These are phyloP conservation scores for Solanum boliviense DNA, from an alignment of 257 asterid species.

Conservation along the genomic window DNA sequence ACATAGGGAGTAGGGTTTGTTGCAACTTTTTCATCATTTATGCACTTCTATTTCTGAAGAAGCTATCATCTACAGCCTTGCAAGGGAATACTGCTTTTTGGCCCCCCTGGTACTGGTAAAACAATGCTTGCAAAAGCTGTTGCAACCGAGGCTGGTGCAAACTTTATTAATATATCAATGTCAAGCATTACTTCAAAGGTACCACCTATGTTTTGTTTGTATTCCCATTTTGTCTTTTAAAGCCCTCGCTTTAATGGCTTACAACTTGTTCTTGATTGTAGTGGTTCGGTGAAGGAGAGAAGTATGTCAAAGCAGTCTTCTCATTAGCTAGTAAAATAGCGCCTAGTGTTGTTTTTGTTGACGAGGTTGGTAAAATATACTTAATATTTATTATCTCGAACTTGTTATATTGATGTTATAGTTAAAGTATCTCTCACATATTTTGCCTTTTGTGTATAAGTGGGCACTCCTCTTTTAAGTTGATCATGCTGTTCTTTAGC, in stretches of 20 bases:
- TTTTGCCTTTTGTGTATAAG: background rate
- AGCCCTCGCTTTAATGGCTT: background rate
- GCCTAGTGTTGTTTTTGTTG: conserved; percentile 78
- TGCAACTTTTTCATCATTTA: background rate
- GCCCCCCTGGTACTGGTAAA: conserved; percentile 91
- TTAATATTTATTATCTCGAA: background rate
- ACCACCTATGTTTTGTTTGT: background rate
- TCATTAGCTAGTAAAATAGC: conserved; percentile 84
- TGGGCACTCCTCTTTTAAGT: background rate
- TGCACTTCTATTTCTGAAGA: background rate
- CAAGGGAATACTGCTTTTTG: conserved; percentile 87
- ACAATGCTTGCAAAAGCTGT: conserved; percentile 96
- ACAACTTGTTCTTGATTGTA: conserved; percentile 13
- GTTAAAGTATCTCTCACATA: background rate
- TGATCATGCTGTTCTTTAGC: background rate
- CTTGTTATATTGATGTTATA: background rate
- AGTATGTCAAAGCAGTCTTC: conserved; percentile 85
- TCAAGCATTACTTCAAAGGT: conserved; percentile 88
- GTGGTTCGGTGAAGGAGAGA: conserved; percentile 97
- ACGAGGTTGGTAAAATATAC: conserved; percentile 47
- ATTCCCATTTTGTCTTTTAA: background rate
- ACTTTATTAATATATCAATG: conserved; percentile 81
- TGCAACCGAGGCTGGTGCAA: conserved; percentile 92
- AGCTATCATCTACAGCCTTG: conserved; percentile 54
- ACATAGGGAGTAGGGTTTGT: background rate